Conservation (phyloP, 495 filamentous ascomycete genomes). For the Copromyces sp. region DNA sequence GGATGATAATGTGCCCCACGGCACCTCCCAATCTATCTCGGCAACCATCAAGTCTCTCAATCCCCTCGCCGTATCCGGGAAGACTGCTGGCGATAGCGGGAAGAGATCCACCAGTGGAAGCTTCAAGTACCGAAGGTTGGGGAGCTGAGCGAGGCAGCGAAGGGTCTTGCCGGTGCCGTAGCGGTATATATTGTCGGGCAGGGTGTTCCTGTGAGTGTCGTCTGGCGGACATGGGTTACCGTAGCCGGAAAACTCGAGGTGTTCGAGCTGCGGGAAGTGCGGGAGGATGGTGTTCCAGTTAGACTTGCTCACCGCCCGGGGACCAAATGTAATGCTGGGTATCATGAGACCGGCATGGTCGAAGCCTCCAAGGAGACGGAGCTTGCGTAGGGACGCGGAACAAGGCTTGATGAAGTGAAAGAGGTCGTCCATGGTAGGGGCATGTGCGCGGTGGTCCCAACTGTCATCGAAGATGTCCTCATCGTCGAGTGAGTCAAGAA, state of each 20-base stretch:
- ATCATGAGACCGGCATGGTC: neutral
- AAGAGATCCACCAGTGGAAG: neutral
- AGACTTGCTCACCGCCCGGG: neutral
- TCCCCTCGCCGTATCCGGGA: neutral
- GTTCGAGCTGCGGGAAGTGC: neutral
- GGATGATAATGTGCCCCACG: no score
- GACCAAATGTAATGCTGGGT: neutral
- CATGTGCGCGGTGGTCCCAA: neutral
- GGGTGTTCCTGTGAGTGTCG: neutral
- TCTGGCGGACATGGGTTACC: neutral
- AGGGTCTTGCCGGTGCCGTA: neutral
- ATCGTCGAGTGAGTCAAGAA: neutral
- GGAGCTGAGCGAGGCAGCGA: neutral
- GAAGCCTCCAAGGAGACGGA: neutral
- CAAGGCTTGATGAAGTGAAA: neutral
- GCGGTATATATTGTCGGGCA: neutral
- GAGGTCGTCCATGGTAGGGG: neutral
- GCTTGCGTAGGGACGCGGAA: neutral
- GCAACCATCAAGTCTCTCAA: neutral
- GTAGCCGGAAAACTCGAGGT: neutral
- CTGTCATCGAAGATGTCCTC: no score
- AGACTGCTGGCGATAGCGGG: neutral
- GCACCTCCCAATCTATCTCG: neutral
- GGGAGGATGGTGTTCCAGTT: neutral
- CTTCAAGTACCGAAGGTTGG: neutral